Conservation (phyloP, 2,329 filamentous ascomycete species). For the Mariannaea elegans region DNA sequence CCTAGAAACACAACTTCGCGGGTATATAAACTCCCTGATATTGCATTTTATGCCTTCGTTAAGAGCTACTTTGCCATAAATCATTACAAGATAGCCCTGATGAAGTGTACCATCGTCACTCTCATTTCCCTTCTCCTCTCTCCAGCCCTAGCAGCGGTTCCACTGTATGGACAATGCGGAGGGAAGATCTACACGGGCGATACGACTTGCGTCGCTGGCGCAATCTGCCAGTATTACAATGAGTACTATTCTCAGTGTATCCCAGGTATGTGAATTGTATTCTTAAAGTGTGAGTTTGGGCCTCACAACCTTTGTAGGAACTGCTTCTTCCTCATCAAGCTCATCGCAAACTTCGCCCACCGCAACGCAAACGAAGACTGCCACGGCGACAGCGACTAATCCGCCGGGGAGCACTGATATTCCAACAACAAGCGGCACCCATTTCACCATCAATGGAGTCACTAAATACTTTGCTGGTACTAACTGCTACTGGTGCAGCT, state of each 20-base stretch:
- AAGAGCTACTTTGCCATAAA: too few species aligned
- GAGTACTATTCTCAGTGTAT: conserved; percentile 25
- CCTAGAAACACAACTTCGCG: background rate
- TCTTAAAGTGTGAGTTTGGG: too few species aligned
- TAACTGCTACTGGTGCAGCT: conserved; percentile 66
- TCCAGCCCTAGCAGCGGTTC: conserved; percentile 15
- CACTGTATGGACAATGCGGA: conserved; percentile 22
- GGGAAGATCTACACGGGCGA: conserved; percentile 12
- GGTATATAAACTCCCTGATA: conserved; percentile 17
- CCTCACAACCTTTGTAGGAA: conserved; percentile 1
- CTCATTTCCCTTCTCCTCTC: conserved; percentile 10
- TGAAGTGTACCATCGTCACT: conserved; percentile 5
- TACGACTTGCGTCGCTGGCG: conserved; percentile 17
- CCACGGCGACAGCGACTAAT: conserved; percentile 1
- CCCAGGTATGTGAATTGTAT: conserved; percentile 7
- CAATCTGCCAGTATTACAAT: conserved; percentile 19
- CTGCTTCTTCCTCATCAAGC: background rate
- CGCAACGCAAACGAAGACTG: conserved; percentile 17
- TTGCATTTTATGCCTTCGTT: too few species aligned
- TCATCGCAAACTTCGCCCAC: background rate
- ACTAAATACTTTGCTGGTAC: conserved; percentile 61
- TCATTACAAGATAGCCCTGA: too few species aligned
- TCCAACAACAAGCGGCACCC: conserved; percentile 38
- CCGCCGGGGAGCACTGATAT: conserved; percentile 24
- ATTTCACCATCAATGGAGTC: conserved; percentile 55